phyloP scores from a whole-genome alignment of 1,139 yeast genomes.

The Pichia sp. region DNA sequence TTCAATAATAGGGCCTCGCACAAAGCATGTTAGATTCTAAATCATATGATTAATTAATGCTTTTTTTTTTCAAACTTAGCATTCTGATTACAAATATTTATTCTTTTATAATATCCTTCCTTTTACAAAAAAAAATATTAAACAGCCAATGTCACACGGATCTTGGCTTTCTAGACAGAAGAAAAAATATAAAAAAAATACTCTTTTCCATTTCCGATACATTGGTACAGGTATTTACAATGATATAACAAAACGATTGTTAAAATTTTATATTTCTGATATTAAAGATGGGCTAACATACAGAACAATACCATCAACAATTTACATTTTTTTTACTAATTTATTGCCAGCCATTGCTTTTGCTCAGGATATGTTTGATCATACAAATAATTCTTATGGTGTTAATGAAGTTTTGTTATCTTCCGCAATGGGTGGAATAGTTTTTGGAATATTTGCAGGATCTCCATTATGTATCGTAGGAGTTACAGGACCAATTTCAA shows the following conservation, averaged over 20 bases:
- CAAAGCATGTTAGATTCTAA: no score
- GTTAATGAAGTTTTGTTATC: slow-evolving; percentile 82
- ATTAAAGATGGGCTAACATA: slow-evolving; percentile 81
- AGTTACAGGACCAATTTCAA: slow-evolving; percentile 90
- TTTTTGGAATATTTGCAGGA: slow-evolving; percentile 80
- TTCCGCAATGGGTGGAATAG: slow-evolving; percentile 82
- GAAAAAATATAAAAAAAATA: slow-evolving; percentile 11
- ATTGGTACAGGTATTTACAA: slow-evolving; percentile 51
- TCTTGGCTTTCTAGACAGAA: slow-evolving; percentile 2
- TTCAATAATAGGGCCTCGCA: no score
- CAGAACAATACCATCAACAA: slow-evolving; percentile 80
- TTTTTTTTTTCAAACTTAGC: no score
- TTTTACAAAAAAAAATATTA: not conserved
- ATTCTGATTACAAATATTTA: not conserved
- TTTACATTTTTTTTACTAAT: slow-evolving; percentile 83
- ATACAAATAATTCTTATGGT: slow-evolving; percentile 81
- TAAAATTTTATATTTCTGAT: slow-evolving; percentile 68
- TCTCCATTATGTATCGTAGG: slow-evolving; percentile 97
- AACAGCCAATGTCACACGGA: not conserved
- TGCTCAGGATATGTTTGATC: slow-evolving; percentile 95
- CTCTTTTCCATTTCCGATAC: slow-evolving; percentile 22
- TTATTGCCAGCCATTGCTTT: slow-evolving; percentile 90
- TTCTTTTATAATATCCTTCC: not conserved
- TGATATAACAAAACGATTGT: slow-evolving; percentile 47
- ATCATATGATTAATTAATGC: no score